Percentiles rank a stretch among this genome's conserved stretches.
phyloP scores from a whole-genome alignment of 805 yeast genomes.

The Teunomyces aglyptinius region DNA sequence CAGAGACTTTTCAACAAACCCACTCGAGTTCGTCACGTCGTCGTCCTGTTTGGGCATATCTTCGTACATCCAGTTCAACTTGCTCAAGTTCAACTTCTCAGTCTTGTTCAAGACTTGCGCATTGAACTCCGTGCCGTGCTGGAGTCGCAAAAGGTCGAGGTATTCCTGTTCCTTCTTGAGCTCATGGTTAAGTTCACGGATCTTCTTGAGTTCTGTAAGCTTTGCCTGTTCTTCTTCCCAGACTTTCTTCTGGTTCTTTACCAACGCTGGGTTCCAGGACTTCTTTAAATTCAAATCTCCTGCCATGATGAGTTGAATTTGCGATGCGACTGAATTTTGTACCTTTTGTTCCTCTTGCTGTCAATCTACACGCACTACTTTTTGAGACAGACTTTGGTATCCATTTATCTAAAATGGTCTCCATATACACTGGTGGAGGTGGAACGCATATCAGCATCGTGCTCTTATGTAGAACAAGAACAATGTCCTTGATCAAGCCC shows the following conservation, averaged over 20 bases:
- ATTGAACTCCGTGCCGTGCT: conserved; percentile 38
- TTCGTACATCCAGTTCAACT: conserved; percentile 87
- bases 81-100: conserved; percentile 38
- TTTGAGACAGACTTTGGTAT: not conserved
- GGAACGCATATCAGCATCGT: not conserved
- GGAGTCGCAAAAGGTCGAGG: conserved; percentile 50
- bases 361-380: not conserved
- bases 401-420: conserved; percentile 5
- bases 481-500: not conserved
- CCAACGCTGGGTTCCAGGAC: conserved; percentile 93
- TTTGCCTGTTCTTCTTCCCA: conserved; percentile 81
- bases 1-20: conserved; percentile 32
- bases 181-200: conserved; percentile 63
- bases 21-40: conserved; percentile 30
- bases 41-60: conserved; percentile 33
- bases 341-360: too few relatives aligned
- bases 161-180: conserved; percentile 60
- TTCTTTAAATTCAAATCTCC: conserved; percentile 87
- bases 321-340: not conserved
- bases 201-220: conserved; percentile 63
- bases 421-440: conserved; percentile 1
- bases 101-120: conserved; percentile 16
- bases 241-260: conserved; percentile 81
- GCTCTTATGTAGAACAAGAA: not conserved
- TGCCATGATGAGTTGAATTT: conserved; percentile 35